Evolutionary conservation across 2,329 filamentous ascomycete species (phyloP).

Genomic region (Pestalotiopsis sp.): DNA sequence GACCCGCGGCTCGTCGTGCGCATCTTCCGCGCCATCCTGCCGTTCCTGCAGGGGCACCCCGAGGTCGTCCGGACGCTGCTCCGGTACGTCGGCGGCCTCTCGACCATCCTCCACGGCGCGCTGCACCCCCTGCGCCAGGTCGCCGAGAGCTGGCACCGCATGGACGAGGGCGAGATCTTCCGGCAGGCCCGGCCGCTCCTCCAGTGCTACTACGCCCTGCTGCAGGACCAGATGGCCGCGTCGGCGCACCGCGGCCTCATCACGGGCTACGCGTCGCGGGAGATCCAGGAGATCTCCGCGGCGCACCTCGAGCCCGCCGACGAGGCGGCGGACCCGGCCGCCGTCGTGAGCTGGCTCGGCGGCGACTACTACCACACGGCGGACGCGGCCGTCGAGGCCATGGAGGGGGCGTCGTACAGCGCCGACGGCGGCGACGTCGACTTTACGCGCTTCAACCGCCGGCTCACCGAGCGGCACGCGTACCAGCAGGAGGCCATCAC

Average conservation of each 20-base stretch:
- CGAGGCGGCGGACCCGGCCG: not conserved
- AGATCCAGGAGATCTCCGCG: not conserved
- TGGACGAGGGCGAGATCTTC: not conserved
- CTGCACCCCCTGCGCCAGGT: not conserved
- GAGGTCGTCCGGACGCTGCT: not conserved
- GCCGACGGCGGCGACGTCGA: not conserved
- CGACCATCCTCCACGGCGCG: not conserved
- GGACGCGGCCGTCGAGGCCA: not conserved
- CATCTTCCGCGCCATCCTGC: not conserved
- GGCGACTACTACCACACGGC: not conserved
- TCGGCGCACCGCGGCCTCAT: not conserved
- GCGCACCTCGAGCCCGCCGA: not conserved
- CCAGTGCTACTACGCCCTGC: not conserved
- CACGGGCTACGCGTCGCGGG: not conserved
- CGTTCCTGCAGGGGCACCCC: not conserved
- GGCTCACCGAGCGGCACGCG: not conserved
- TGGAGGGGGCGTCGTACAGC: not conserved
- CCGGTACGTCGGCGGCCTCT: not conserved
- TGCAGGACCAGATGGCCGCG: not conserved
- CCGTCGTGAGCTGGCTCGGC: not conserved
- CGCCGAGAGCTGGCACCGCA: not conserved
- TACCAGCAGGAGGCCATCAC: not conserved
- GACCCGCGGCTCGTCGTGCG: not conserved
- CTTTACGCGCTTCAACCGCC: not conserved
- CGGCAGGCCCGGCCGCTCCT: not conserved